Evolutionary conservation across 805 yeast species (phyloP).

Genomic region (Metschnikowia bowlesiae): DNA sequence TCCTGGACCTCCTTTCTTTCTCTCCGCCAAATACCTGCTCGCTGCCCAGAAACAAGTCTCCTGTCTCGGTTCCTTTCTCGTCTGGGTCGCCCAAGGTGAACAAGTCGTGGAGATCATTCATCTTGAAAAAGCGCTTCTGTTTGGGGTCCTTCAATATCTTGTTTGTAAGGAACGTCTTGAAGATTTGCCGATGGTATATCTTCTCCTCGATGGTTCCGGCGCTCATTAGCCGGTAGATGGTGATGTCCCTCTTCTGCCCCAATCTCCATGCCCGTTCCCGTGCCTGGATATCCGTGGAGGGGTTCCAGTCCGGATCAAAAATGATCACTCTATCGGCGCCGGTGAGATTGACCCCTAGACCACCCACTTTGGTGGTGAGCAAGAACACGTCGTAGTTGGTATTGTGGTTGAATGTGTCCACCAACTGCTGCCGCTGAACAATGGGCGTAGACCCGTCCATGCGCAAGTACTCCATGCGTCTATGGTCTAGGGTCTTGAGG

Average conservation of each 20-base stretch:
- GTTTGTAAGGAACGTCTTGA: slow-evolving; percentile 89
- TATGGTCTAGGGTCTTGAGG: slow-evolving; percentile 16
- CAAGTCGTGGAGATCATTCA: slow-evolving; percentile 85
- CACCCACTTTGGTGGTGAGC: slow-evolving; percentile 93
- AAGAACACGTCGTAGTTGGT: slow-evolving; percentile 60
- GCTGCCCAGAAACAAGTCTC: slow-evolving; percentile 52
- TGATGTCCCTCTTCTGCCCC: slow-evolving; percentile 90
- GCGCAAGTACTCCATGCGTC: slow-evolving; percentile 52
- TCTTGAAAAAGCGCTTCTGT: slow-evolving; percentile 87
- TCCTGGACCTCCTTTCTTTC: slow-evolving; percentile 30
- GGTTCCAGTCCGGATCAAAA: slow-evolving; percentile 98
- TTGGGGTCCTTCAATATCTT: slow-evolving; percentile 94
- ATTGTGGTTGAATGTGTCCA: slow-evolving; percentile 72
- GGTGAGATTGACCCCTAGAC: slow-evolving; percentile 87
- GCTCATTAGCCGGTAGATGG: slow-evolving; percentile 85
- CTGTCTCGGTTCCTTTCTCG: slow-evolving; percentile 64
- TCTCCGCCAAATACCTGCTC: slow-evolving; percentile 35
- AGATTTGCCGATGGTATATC: slow-evolving; percentile 93
- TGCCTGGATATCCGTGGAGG: slow-evolving; percentile 95
- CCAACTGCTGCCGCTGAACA: slow-evolving; percentile 67
- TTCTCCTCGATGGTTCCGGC: slow-evolving; percentile 96
- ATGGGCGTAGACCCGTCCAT: slow-evolving; percentile 96
- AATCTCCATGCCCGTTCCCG: slow-evolving; percentile 96
- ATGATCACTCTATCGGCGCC: slow-evolving; percentile 95
- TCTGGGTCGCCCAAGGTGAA: slow-evolving; percentile 78